phyloP scores from a whole-genome alignment of 1,284 basidiomycete genomes.

The Microbotryomycetes sp. region DNA sequence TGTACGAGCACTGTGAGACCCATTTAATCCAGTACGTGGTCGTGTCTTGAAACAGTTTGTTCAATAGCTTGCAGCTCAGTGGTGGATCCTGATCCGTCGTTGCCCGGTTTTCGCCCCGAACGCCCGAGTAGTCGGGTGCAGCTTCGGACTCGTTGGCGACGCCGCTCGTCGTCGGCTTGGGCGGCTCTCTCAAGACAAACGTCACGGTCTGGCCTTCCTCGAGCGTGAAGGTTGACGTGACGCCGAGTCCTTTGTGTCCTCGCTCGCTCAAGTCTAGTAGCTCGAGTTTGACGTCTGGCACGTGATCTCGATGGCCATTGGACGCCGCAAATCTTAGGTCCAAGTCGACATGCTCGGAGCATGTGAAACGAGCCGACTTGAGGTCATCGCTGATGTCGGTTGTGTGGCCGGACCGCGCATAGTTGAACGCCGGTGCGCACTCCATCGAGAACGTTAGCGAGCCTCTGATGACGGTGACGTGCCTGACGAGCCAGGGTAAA shows the following conservation, averaged over 20 bases:
- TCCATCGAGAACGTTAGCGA: slow-evolving; percentile 59
- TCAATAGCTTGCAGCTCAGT: slow-evolving; percentile 5
- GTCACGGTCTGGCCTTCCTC: slow-evolving; percentile 76
- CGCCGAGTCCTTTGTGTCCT: slow-evolving; percentile 47
- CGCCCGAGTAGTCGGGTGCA: slow-evolving; percentile 7
- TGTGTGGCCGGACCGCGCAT: slow-evolving; percentile 65
- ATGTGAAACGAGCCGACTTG: slow-evolving; percentile 50
- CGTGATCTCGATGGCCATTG: slow-evolving; percentile 3
- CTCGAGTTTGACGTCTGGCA: slow-evolving; percentile 44
- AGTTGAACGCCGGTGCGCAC: slow-evolving; percentile 89
- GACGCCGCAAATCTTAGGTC: slow-evolving; percentile 62
- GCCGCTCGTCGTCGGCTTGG: not conserved
- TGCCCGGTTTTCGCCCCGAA: not conserved
- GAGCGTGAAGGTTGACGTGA: slow-evolving; percentile 53
- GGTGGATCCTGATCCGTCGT: slow-evolving; percentile 11
- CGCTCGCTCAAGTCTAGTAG: slow-evolving; percentile 52
- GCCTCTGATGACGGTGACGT: slow-evolving; percentile 78
- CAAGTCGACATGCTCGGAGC: slow-evolving; percentile 51
- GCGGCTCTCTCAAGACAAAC: slow-evolving; percentile 64
- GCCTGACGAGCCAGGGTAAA: slow-evolving; percentile 78
- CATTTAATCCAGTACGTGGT: slow-evolving; percentile 78
- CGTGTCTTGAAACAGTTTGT: slow-evolving; percentile 50
- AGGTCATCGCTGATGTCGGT: slow-evolving; percentile 50
- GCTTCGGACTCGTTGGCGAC: not conserved
- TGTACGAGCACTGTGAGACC: slow-evolving; percentile 73